These are phyloP conservation scores for Xylaria sp. DNA, from an alignment of 2,329 filamentous ascomycete species.

Conservation along the genomic window DNA sequence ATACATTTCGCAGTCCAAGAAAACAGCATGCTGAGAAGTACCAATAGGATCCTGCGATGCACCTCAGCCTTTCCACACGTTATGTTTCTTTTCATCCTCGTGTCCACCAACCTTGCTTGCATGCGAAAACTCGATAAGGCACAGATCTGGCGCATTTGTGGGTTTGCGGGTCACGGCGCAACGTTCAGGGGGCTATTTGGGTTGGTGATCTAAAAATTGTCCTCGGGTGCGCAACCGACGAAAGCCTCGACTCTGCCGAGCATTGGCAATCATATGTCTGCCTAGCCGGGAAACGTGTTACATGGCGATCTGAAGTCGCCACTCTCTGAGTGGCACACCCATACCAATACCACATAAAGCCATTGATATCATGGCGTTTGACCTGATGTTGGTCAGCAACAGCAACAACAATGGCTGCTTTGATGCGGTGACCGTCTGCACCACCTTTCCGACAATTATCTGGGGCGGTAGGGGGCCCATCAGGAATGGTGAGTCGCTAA, in stretches of 20 bases:
- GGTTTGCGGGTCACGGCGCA: background rate
- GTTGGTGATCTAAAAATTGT: slow-evolving; percentile 29
- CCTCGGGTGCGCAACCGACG: slow-evolving; percentile 18
- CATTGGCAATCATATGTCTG: background rate
- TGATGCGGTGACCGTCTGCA: slow-evolving; percentile 16
- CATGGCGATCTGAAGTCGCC: background rate
- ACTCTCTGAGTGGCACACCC: slow-evolving; percentile 1
- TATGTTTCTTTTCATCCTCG: slow-evolving; percentile 21
- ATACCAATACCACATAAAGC: background rate
- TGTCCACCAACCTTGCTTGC: slow-evolving; percentile 17
- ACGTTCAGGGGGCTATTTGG: slow-evolving; percentile 2
- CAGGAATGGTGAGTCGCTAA: slow-evolving; percentile 7
- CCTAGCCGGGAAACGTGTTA: slow-evolving; percentile 1
- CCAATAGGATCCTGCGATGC: slow-evolving; percentile 27
- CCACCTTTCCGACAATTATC: slow-evolving; percentile 8
- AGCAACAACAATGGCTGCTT: slow-evolving; percentile 3
- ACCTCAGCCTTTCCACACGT: slow-evolving; percentile 23
- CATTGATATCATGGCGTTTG: slow-evolving; percentile 19
- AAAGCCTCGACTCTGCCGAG: slow-evolving; percentile 8
- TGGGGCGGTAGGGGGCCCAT: slow-evolving; percentile 14
- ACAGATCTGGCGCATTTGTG: slow-evolving; percentile 9
- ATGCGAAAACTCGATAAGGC: slow-evolving; percentile 13
- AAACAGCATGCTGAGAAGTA: background rate
- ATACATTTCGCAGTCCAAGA: slow-evolving; percentile 16
- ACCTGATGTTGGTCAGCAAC: slow-evolving; percentile 7